Base-by-base conservation (phyloP, 2,329 filamentous ascomycete genomes). In the Ophiostoma novo-ulmi region DNA sequence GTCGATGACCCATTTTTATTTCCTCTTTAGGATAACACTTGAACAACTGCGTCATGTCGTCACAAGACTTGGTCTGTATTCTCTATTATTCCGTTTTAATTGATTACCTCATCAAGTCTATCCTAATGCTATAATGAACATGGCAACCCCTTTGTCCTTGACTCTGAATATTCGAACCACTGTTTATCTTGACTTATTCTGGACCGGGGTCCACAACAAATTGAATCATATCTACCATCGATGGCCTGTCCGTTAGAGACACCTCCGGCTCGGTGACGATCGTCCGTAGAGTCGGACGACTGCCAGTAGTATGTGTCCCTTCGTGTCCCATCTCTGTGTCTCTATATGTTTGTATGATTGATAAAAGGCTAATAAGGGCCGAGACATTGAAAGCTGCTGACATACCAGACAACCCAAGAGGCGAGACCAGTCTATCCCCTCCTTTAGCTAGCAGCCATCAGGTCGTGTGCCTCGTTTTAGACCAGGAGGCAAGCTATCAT, bases 151-250 rank as follows among this genome's bases (percentile, higher is more conserved):
- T 31, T 31, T 31, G 3, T 44, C 17, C 20, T 55, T 22, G n/a
- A 22, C 20, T 55, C 8, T 55, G 48, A 44, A 17, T 7, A 44
- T 22, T 22, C 13, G 52, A 58, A 13, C 52, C 52, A 58, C 52
- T 58, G 52, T 58, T 26, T 26, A 58, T 58, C n/a, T 58, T 58
- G 52, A 58, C 52, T 58, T 58, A 58, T 58, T 58, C n/a, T 58
- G 52, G 52, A 48, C 17, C 52, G 7, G 22, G 52, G 22, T 58
- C 52, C 52, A 58, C 52, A 26, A 26, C 8, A 26, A 5, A 58
- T 26, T 26, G 44, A 58, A 22, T 31, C 22, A 13, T 26, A 26
- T 10, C n/a, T 11, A 26, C n/a, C 52, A 5, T 58, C 52, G 52
- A 58, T 58, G 11, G 52, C 22, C n/a, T 58, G 52, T 26, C 52